These are phyloP conservation scores for Fusarium virguliforme DNA, from an alignment of 2,329 filamentous ascomycete species.

Conservation along the genomic window DNA sequence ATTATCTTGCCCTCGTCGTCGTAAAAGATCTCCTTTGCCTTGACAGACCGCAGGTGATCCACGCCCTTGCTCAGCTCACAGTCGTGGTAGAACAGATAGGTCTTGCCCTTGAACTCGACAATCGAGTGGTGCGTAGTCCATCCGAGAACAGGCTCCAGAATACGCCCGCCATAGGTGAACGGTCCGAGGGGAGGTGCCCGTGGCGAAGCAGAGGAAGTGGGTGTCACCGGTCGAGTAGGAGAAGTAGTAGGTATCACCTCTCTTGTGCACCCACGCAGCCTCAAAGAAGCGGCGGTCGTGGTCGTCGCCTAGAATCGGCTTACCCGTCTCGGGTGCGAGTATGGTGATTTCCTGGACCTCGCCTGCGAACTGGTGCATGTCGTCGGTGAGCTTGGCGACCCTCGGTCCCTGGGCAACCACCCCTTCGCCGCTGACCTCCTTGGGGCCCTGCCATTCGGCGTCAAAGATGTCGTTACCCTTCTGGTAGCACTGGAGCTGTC, in stretches of 20 bases:
- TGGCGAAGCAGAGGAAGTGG: conserved; percentile 81
- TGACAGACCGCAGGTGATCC: conserved; percentile 80
- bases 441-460: conserved; percentile 66
- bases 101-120: conserved; percentile 79
- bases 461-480: conserved; percentile 70
- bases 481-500: conserved; percentile 84
- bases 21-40: conserved; percentile 83
- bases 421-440: conserved; percentile 72
- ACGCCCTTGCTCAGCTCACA: conserved; percentile 77
- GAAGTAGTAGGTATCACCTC: conserved; percentile 79
- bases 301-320: conserved; percentile 75
- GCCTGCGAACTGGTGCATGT: conserved; percentile 76
- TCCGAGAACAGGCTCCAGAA: conserved; percentile 82
- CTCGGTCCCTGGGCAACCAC: conserved; percentile 74
- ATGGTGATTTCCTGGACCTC: conserved; percentile 75
- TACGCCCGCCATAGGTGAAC: conserved; percentile 79
- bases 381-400: conserved; percentile 74
- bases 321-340: conserved; percentile 72
- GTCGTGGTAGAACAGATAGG: conserved; percentile 86
- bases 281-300: conserved; percentile 86
- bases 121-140: conserved; percentile 90
- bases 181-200: conserved; percentile 78
- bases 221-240: conserved; percentile 85
- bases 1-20: conserved; percentile 76
- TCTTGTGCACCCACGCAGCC: conserved; percentile 85